phyloP scores from a whole-genome alignment of 495 filamentous ascomycete species.

The Melanomma pulvis-pyrius region DNA sequence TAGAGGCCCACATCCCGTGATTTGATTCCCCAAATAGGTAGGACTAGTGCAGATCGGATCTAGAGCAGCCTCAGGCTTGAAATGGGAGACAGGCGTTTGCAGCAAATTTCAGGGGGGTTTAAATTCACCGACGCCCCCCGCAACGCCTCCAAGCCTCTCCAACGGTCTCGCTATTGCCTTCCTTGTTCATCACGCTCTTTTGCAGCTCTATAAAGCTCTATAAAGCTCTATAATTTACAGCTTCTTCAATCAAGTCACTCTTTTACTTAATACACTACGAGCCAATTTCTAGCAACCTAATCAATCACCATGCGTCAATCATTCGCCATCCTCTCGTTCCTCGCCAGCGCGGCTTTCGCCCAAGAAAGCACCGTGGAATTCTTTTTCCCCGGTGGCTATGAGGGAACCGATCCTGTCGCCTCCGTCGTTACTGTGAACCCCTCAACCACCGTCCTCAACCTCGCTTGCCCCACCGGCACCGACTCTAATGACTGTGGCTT shows the following conservation, averaged over 20 bases:
- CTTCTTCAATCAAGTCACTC: not conserved
- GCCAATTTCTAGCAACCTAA: not conserved
- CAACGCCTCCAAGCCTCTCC: not conserved
- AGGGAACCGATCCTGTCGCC: conserved; percentile 12
- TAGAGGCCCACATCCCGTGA: not conserved
- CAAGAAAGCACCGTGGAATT: conserved; percentile 69
- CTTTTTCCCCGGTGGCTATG: conserved; percentile 66
- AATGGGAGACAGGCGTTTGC: not conserved
- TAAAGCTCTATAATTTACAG: not conserved
- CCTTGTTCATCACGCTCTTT: conserved; percentile 5
- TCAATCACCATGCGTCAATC: conserved; percentile 3
- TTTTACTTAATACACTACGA: not conserved
- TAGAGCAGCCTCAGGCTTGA: not conserved
- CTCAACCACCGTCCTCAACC: conserved; percentile 12
- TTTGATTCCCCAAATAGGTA: too few relatives aligned
- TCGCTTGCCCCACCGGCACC: conserved; percentile 21
- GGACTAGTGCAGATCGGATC: not conserved
- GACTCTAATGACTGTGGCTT: conserved; percentile 18
- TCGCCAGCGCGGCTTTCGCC: conserved; percentile 8
- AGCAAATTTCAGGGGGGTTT: not conserved
- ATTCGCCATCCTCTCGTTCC: conserved; percentile 4
- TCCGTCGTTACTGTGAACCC: conserved; percentile 22
- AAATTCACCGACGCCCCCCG: not conserved
- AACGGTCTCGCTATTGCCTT: not conserved
- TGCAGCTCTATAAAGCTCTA: not conserved